A percentile compares a stretch with the other conserved stretches of the same genome.
Evolutionary conservation across 768 basidiomycete species (phyloP).

Genomic region (Crucibulum laeve): DNA sequence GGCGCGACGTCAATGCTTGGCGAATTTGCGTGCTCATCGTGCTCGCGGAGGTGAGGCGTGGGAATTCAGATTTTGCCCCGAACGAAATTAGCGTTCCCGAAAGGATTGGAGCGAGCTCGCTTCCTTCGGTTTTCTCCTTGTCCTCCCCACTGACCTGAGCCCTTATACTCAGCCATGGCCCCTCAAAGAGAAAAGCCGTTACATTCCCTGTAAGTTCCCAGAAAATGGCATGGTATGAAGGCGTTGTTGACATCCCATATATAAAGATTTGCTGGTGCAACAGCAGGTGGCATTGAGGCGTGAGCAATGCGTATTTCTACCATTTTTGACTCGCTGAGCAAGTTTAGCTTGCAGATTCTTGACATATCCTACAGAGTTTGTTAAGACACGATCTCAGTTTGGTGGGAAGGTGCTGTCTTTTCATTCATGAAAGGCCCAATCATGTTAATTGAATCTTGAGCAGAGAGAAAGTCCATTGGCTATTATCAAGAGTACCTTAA

Average conservation of each 20-base stretch:
- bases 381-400: slow-evolving; percentile 94
- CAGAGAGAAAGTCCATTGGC: slow-evolving; percentile 64
- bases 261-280: slow-evolving; percentile 73
- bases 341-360: slow-evolving; percentile 55
- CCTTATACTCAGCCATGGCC: slow-evolving; percentile 27
- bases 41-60: too few species aligned
- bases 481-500: slow-evolving; percentile 72
- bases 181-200: slow-evolving; percentile 75
- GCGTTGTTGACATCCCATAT: background rate
- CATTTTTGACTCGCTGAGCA: slow-evolving; percentile 21
- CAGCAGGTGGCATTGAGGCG: slow-evolving; percentile 93
- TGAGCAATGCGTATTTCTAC: slow-evolving; percentile 30
- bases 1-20: background rate
- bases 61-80: too few species aligned
- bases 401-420: slow-evolving; percentile 56
- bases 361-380: slow-evolving; percentile 88
- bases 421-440: background rate
- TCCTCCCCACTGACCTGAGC: background rate
- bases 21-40: too few species aligned
- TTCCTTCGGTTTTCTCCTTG: background rate
- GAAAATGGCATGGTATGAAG: background rate
- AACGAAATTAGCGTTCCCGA: too few species aligned
- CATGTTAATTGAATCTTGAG: background rate
- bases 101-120: too few species aligned
- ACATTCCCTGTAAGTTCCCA: slow-evolving; percentile 63